Base-by-base conservation (phyloP, 1,139 yeast genomes). In the Scheffersomyces titani region DNA sequence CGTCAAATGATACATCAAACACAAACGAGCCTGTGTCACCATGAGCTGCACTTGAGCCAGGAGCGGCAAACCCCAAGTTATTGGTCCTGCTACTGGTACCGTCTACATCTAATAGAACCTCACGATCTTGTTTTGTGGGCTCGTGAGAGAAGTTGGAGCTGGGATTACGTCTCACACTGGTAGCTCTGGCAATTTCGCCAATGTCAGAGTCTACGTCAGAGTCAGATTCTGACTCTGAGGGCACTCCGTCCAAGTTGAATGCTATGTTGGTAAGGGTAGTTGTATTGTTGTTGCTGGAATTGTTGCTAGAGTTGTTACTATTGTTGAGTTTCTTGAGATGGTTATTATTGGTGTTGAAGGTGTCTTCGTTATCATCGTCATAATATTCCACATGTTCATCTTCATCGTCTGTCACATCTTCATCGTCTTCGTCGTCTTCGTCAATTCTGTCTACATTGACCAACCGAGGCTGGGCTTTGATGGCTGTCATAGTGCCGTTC, bases 391-490 rank as follows among this genome's bases (percentile, higher is more conserved):
- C 50, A 6, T 53, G 51, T 13, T 50, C 53, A 11, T 64, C 68
- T 6, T 54, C 60, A 16, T 57, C 62, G 19, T 63, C 70, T 19
- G 64, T 71, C 5, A 65, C 70, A 9, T 69, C 72, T 11, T 72
- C 73, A 40, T 71, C 76, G 24, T 79, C 84, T 62, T 77, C 86
- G 48, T 82, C 81, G 54, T 77, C 83, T 64, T 82, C 86, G 44
- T 76, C 81, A 56, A 82, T 82, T 57, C 81, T 75, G 50, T 78
- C 82, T 18, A 87, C 84, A 54, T 83, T 81, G 30, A 89, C 88
- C 61, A 89, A 74, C 59, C 82, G 76, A 0, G 94, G 92, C 63
- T 82, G 88, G 1, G 89, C 93, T 63, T 85, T 82, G 55, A 88
- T 86, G 4, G 93, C 93, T 0, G 90, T 87, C 67, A 85, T 86